Base-by-base conservation (phyloP, 225 moss, liverwort and hornwort genomes). In the Ulota crispa region DNA sequence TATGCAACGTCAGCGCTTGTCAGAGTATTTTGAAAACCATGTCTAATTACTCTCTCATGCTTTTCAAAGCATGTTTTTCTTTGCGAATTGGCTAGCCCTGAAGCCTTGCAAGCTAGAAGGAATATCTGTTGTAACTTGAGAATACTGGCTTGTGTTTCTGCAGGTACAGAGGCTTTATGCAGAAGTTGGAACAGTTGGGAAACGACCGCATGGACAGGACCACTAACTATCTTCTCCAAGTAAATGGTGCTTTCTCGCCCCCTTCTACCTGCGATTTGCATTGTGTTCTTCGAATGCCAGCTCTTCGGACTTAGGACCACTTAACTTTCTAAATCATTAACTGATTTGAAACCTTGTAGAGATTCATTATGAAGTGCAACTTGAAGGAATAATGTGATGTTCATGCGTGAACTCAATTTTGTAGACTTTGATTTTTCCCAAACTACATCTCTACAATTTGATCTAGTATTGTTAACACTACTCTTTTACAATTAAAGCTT, bases 191-290 rank as follows among this genome's bases (percentile, higher is more conserved):
- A 68, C 81, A 72, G 47, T 81, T 98, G 73, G 94, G 91, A 31
- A 86, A 90, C 65, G 76, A 86, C 30, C 90, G 95, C 45, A 36
- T 95, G 85, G 94, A 98, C 81, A 88, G 84, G 31, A 95, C 97
- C 60, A 94, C 92, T 28, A 93, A 87, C 57, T 91, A 93, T 70
- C 87, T 98, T 64, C 91, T 95, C 36, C 92, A 95, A 87, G 97
- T 97, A 95, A 87, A 95, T 60, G 92, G 90, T 86, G 88, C 70
- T 82, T 79, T 82, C 76, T 89, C 28, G 72, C 67, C 64, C 50
- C 79, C 68, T 80, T 16, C 20, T 66, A n/a, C 43, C 68, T 76
- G 34, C 53, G 8, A 77, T 20, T 66, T 57, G 9, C 32, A 31
- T 52, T 64, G 9, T 70, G 53, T 52, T 56, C 71, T 68, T 70